phyloP scores from a whole-genome alignment of 768 basidiomycete species.

The Jaapia argillacea region DNA sequence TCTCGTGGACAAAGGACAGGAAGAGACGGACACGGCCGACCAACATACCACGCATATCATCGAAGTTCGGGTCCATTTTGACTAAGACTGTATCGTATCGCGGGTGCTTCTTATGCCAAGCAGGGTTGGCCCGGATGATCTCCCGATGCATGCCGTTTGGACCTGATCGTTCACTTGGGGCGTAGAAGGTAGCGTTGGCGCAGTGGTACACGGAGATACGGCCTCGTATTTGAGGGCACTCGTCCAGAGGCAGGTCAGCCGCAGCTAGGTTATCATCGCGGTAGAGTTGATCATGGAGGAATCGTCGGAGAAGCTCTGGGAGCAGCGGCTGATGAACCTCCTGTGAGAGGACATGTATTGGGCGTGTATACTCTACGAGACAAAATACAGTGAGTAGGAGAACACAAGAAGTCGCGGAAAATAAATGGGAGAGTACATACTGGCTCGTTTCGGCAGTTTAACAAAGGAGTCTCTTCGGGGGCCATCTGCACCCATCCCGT shows the following conservation, averaged over 20 bases:
- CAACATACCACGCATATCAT: not conserved
- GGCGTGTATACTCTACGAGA: slow-evolving; percentile 5
- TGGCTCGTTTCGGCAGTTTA: not conserved
- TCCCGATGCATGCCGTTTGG: slow-evolving; percentile 11
- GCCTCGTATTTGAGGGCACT: slow-evolving; percentile 10
- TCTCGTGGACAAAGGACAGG: not conserved
- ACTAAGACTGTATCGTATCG: slow-evolving; percentile 1
- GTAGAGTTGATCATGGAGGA: slow-evolving; percentile 17
- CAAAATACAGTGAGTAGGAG: slow-evolving; percentile 3
- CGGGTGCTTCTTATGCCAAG: not conserved
- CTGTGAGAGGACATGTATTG: slow-evolving; percentile 6
- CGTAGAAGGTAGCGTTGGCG: slow-evolving; percentile 16
- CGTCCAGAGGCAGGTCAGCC: not conserved
- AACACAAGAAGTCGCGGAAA: not conserved
- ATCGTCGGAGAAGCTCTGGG: slow-evolving; percentile 13
- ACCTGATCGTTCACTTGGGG: slow-evolving; percentile 15
- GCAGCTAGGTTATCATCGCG: slow-evolving; percentile 7
- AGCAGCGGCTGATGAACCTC: slow-evolving; percentile 13
- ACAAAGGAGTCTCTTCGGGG: not conserved
- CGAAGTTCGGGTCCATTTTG: not conserved
- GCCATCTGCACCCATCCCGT: not conserved
- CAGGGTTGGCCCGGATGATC: not conserved
- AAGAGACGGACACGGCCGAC: not conserved
- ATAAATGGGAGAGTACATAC: too few relatives aligned
- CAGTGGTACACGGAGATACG: slow-evolving; percentile 17